Evolutionary conservation across 108 stramenopile species (phyloP), one percentile per base, ranked within the genome.

Genomic region (Skeletonema menzelii): DNA sequence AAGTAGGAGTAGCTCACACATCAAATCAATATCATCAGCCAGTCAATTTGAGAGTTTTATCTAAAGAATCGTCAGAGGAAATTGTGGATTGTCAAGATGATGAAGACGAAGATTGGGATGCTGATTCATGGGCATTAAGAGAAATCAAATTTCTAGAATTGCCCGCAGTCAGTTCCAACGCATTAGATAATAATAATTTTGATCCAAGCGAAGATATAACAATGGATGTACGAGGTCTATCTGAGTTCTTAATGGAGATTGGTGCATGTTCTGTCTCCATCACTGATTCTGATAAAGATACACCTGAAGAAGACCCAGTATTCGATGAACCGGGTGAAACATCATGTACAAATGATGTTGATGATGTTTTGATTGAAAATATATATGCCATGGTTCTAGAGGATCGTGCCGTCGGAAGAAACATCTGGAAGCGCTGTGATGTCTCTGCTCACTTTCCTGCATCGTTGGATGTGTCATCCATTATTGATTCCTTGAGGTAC

Each of bases 231-330:
- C 65, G 77, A 32, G 59, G 59, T 35, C 74, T 93, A 24, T 84
- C 86, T 57, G 89, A 93, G 59, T 93, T 87, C 71, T 79, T 93
- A 1, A 86, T 93, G 90, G 92, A 93, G 73, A 64, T 93, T 11
- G 92, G 92, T 26, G 92, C 92, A 37, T 88, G 86, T 46, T 80
- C 76, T 32, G 82, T 86, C 10, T 62, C 78, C 74, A 88, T 93
- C 38, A 89, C 87, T 35, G 92, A 93, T 70, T 56, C 87, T 28
- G 82, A 93, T 66, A 44, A n/a, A 7, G 86, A 84, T 27, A 90
- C 89, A 14, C 34, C 42, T 32, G 40, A 59, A 3, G 92, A 93
- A 81, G 28, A 70, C 20, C 83, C 92, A 3, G 24, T 87, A 27
- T 89, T 88, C 60, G 67, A 80, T 26, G 91, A 89, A 73, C 73